Evolutionary conservation across 345 rosid genomes (phyloP), one percentile per base, ranked within the genome.

Genomic region (Dipteronia sinensis): DNA sequence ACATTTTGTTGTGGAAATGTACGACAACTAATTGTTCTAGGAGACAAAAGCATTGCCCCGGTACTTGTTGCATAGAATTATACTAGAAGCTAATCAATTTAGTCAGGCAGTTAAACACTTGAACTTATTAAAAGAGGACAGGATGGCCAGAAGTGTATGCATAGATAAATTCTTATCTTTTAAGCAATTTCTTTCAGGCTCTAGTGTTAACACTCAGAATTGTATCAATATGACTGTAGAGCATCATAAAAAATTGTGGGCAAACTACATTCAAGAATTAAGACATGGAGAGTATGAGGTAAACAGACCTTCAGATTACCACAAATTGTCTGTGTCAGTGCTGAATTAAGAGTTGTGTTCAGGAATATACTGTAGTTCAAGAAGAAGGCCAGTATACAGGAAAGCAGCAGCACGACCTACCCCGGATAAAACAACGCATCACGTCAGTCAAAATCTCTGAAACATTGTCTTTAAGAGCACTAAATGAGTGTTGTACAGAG

Each of bases 311-410:
- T 96, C 84, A 96, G 78, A 81, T 96, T 96, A 73, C 99, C 99
- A 69, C 99, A 96, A 64, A 96, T 91, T 69, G 98, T 96, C 83
- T 96, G 99, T 0, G 97, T 96, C 51, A 96, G 83, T 3, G 98
- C 99, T 64, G 99, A 96, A 85, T 96, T 96, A 73, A 96, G 97
- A 82, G 98, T 92, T 59, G 99, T 96, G 83, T 96, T 96, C 31
- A 94, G 90, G 89, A 96, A 96, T 55, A 96, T 90, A 78, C 97
- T 83, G 85, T 96, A 96, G 83, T 94, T 94, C 86, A 96, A 85
- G 91, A 94, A 93, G 93, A 96, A 96, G 77, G 99, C 98, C 82
- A 96, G 79, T 20, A 84, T 76, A 70, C 98, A 94, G 53, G 99
- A 96, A 83, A 89, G 82, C 70, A 92, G 73, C 81, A 96, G 67